Evolutionary conservation across 225 moss, liverwort and hornwort genomes (phyloP), one percentile per base, ranked within the genome.

Genomic region (Ulota crispa): DNA sequence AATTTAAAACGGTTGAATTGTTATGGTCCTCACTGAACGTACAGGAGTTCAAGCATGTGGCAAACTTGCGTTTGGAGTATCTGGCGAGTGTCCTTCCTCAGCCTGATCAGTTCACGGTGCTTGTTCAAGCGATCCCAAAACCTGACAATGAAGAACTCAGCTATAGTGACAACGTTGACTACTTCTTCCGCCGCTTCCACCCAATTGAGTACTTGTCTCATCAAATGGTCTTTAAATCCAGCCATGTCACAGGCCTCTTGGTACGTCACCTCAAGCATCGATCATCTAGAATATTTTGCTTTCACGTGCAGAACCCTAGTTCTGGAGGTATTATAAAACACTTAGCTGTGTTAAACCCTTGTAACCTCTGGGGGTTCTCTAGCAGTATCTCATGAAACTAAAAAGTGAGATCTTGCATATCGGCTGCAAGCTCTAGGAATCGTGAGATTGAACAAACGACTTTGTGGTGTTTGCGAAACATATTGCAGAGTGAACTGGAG

Each of bases 41-140:
- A 55, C 88, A 93, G 91, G 97, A 97, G 67, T 97, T 67, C 70
- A 91, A 84, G 69, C 84, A 86, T 27, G 88, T 97, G 42, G 37
- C 91, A 12, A 82, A 50, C 21, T 86, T 78, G 83, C 85, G 97
- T 47, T 80, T 92, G 72, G 66, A 83, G 0, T 93, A 88, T 81
- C 89, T 95, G 26, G 86, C 77, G 47, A 27, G 2, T 19, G 88
- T 41, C 34, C 85, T 86, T 74, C 94, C 95, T 9, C 89, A 94
- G 75, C 95, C 97, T 39, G 97, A 97, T 83, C 95, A 97, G 76
- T 97, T 95, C 78, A 95, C 95, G 60, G 93, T 90, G 64, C 93
- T 97, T 54, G 92, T 95, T 65, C 93, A 88, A 24, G 83, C 94
- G 1, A 73, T 97, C 30, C 97, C 96, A 2, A 71, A 82, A 66